Evolutionary conservation across 1,284 basidiomycete species (phyloP).

Genomic region (Moesziomyces parantarcticus): DNA sequence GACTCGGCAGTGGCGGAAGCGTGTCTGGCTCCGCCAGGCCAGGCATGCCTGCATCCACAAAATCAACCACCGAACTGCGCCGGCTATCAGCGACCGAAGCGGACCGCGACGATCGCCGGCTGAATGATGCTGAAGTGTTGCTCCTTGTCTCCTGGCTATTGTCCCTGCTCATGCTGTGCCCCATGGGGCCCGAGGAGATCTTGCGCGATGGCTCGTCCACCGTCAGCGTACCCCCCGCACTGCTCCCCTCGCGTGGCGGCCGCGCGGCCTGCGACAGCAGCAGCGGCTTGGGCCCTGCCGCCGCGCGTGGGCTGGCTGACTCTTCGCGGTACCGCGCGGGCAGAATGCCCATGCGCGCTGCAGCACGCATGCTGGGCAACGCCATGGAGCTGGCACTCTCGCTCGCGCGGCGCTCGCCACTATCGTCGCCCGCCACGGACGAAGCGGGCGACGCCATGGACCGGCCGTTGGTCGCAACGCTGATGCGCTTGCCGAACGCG

Average conservation of each 20-base stretch:
- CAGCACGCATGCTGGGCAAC: slow-evolving; percentile 50
- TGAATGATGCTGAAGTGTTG: slow-evolving; percentile 21
- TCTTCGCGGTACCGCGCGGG: slow-evolving; percentile 27
- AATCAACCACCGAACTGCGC: slow-evolving; percentile 27
- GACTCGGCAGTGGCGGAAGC: slow-evolving; percentile 31
- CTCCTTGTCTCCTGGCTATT: slow-evolving; percentile 19
- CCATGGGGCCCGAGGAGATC: slow-evolving; percentile 57
- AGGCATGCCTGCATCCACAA: slow-evolving; percentile 27
- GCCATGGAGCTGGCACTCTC: slow-evolving; percentile 31
- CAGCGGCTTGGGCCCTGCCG: slow-evolving; percentile 54
- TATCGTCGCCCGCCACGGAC: slow-evolving; percentile 30
- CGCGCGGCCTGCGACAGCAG: slow-evolving; percentile 49
- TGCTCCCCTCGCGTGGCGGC: slow-evolving; percentile 53
- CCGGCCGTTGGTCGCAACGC: slow-evolving; percentile 25
- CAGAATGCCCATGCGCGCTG: slow-evolving; percentile 44
- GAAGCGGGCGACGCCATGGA: slow-evolving; percentile 18
- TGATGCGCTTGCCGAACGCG: slow-evolving; percentile 35
- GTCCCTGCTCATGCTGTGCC: slow-evolving; percentile 31
- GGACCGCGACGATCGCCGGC: slow-evolving; percentile 24
- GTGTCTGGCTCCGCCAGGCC: slow-evolving; percentile 11
- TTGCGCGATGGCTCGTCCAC: slow-evolving; percentile 53
- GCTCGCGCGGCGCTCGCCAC: slow-evolving; percentile 15
- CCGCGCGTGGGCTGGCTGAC: slow-evolving; percentile 13
- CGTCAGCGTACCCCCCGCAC: slow-evolving; percentile 4
- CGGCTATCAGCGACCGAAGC: slow-evolving; percentile 22